phyloP scores from a whole-genome alignment of 2,329 filamentous ascomycete species.

The Hypoxylon sp. region DNA sequence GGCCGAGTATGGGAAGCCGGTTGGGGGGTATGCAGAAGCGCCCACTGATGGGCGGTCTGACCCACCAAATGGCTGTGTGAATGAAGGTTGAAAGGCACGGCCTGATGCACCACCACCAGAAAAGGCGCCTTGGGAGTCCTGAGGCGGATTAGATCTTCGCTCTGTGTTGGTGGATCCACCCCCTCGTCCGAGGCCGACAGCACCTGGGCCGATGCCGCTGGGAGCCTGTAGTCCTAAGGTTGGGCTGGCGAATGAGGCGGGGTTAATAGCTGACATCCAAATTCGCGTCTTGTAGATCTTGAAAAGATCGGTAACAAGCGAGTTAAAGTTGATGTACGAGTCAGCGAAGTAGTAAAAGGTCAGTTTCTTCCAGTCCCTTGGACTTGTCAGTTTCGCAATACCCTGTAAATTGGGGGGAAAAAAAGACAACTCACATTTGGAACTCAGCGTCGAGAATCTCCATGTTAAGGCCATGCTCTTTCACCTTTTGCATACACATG shows the following conservation, averaged over 20 bases:
- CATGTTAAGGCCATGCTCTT: slow-evolving; percentile 95
- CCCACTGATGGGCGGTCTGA: slow-evolving; percentile 60
- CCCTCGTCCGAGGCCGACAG: slow-evolving; percentile 70
- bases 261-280: slow-evolving; percentile 99
- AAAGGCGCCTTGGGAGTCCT: slow-evolving; percentile 60
- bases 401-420: background rate
- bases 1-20: slow-evolving; percentile 59
- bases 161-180: slow-evolving; percentile 61
- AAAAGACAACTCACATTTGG: slow-evolving; percentile 80
- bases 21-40: slow-evolving; percentile 57
- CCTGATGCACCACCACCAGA: slow-evolving; percentile 56
- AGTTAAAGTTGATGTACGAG: slow-evolving; percentile 99
- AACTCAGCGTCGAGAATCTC: slow-evolving; percentile 99
- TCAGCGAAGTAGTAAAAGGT: slow-evolving; percentile 99
- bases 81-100: slow-evolving; percentile 61
- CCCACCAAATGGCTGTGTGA: slow-evolving; percentile 59
- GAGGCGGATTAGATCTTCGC: slow-evolving; percentile 63
- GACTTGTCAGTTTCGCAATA: slow-evolving; percentile 47
- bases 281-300: slow-evolving; percentile 99
- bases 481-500: slow-evolving; percentile 95
- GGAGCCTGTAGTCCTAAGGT: slow-evolving; percentile 79
- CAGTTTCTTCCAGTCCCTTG: slow-evolving; percentile 97
- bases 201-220: slow-evolving; percentile 75
- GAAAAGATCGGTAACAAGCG: slow-evolving; percentile 95
- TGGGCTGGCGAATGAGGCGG: slow-evolving; percentile 90